Evolutionary conservation across 306 rosid species (phyloP), one percentile per base, ranked within the genome.

Genomic region (Cicer yamashitae): DNA sequence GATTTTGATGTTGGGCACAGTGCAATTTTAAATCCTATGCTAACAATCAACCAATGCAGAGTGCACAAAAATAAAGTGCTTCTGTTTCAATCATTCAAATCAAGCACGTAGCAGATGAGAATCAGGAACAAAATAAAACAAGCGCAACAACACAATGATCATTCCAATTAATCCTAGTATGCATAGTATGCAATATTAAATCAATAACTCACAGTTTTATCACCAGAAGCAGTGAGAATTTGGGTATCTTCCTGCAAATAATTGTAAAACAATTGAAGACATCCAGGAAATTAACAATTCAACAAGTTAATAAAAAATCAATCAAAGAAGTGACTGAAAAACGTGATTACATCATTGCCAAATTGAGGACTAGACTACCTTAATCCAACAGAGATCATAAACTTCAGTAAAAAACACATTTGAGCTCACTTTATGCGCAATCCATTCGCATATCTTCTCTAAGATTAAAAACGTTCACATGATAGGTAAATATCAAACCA

Each of bases 181-280:
- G 43, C 37, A 38, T 11, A 46, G 45, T 25, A 25, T 52, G 45
- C 48, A 62, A 11, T 2, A 10, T 71, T 47, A 64, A 67, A 56
- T 8, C 1, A 12, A 17, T 25, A 62, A 83, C 96, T 88, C 82
- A 92, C 99, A 2, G 96, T 92, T 86, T 92, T 97, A 84, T 96
- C 99, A 39, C 98, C 97, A 25, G 99, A 92, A 75, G 97, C 99
- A 8, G 99, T 89, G 70, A 96, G 77, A 80, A 92, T 83, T 66
- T 87, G 97, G n/a, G 88, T 77, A 74, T 84, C 98, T 11, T 83
- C 97, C 99, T 96, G 91, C 70, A 83, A 46, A 75, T 25, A 71
- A 45, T 41, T 51, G 50, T 13, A 58, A 57, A 38, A 1, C 15
- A 66, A 50, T 52, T 64, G 40, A 79, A 39, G 9, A 47, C 6